These are phyloP conservation scores for Kodamaea kakaduensis DNA, from an alignment of 805 yeast genomes.

Conservation along the genomic window DNA sequence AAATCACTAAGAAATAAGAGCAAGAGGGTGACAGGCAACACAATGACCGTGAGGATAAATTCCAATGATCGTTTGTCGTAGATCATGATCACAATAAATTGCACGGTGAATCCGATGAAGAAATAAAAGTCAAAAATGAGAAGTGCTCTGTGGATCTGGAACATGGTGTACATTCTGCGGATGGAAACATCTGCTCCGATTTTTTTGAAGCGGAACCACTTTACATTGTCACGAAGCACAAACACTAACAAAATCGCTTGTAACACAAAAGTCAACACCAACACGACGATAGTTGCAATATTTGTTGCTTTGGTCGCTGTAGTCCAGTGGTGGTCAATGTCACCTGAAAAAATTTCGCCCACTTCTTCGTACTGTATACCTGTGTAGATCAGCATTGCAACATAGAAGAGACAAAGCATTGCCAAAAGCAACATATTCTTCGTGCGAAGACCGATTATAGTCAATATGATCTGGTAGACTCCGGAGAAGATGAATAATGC, in stretches of 20 bases:
- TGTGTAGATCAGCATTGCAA: constrained; percentile 43
- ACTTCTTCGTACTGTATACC: constrained; percentile 45
- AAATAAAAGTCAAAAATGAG: constrained; percentile 43
- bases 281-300: constrained; percentile 40
- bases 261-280: constrained; percentile 32
- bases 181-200: constrained; percentile 45
- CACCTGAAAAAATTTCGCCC: constrained; percentile 11
- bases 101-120: constrained; percentile 48
- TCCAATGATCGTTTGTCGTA: constrained; percentile 34
- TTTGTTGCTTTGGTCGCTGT: constrained; percentile 34
- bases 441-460: constrained; percentile 35
- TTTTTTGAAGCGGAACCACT: constrained; percentile 46
- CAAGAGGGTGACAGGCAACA: constrained; percentile 41
- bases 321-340: constrained; percentile 26
- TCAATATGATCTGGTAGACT: constrained; percentile 37
- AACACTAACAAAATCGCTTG: constrained; percentile 27
- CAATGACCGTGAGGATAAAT: constrained; percentile 44
- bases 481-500: constrained; percentile 48
- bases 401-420: constrained; percentile 37
- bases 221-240: constrained; percentile 36
- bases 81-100: constrained; percentile 45
- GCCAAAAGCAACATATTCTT: constrained; percentile 39
- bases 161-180: constrained; percentile 31
- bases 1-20: constrained; percentile 34
- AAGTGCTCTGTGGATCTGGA: constrained; percentile 39